Evolutionary conservation across 352 stramenopile genomes (phyloP).

Genomic region (Phytophthora pluvialis): DNA sequence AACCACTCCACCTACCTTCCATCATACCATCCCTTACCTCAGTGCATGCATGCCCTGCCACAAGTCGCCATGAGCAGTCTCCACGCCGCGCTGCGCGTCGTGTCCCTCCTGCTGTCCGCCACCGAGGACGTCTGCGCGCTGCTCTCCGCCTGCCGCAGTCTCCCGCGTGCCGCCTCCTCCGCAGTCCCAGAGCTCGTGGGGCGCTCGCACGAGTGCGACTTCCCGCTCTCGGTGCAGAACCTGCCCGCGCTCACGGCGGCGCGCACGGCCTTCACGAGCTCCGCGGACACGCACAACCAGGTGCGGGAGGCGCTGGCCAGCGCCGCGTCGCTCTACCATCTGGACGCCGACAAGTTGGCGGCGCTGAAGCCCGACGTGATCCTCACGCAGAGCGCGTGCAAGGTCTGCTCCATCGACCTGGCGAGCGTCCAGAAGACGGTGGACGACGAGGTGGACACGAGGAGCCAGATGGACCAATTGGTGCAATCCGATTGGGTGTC

Average conservation of each 20-base stretch:
- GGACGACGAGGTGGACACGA: not conserved
- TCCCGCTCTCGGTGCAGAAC: conserved; percentile 41
- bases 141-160: conserved; percentile 27
- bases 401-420: conserved; percentile 79
- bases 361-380: conserved; percentile 66
- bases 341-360: conserved; percentile 51
- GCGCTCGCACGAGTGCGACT: conserved; percentile 83
- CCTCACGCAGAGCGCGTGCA: conserved; percentile 74
- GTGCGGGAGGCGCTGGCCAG: conserved; percentile 57
- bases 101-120: conserved; percentile 74
- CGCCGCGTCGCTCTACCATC: conserved; percentile 66
- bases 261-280: conserved; percentile 70
- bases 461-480: not conserved
- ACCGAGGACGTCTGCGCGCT: conserved; percentile 70
- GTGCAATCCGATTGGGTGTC: not conserved
- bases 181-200: conserved; percentile 56
- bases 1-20: conserved; percentile 45
- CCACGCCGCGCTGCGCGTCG: conserved; percentile 45
- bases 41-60: no score
- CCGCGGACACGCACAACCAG: conserved; percentile 67
- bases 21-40: not conserved
- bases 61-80: conserved; percentile 7
- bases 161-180: not conserved
- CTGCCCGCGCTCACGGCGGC: conserved; percentile 64
- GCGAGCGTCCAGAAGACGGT: conserved; percentile 44